Base-by-base conservation (phyloP, 2,329 filamentous ascomycete species). In the Aspergillus sp. region DNA sequence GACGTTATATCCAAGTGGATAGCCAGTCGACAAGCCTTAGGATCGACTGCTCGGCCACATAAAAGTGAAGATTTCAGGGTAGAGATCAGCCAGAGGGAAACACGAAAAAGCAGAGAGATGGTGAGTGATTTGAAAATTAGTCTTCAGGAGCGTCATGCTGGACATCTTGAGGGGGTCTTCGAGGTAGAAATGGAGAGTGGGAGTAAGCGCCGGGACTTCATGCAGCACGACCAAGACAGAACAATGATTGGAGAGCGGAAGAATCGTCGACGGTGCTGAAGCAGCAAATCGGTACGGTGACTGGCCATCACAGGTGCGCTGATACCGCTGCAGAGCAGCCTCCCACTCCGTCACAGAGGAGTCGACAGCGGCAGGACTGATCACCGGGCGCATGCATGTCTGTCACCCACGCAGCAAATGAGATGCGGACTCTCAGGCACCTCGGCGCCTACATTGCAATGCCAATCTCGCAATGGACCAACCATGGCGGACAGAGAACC, bases 311-410 rank as follows among this genome's bases (percentile, higher is more conserved):
- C 19, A 6, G 6, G 36, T 34, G 36, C 31, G 26, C 14, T 30
- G 34, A 33, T 37, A 42, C 36, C 43, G 45, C 37, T 39, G 43
- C 42, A 41, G 32, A 40, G 37, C 37, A 39, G 33, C 30, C 27
- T 32, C 25, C 40, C 50, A 43, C 44, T 45, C 52, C 51, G 47
- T 57, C 53, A 57, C 53, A 53, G 51, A 48, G 52, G 52, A 44
- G 45, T 26, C 20, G 25, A 29, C 13, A 22, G 20, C 6, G 19
- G 19, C 6, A 22, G 10, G 10, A 22, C 10, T 22, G 19, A 22
- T 22, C 19, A 22, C 19, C 10, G 6, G 19, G 10, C 20, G 13
- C n/a, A 45, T 44, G 44, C 44, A 48, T 16, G 39, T 35, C 30
- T 30, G 36, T 48, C 45, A 48, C 45, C 25, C 16, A 15, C 10